phyloP scores from a whole-genome alignment of 768 basidiomycete species.

The Polyporus arcularius region DNA sequence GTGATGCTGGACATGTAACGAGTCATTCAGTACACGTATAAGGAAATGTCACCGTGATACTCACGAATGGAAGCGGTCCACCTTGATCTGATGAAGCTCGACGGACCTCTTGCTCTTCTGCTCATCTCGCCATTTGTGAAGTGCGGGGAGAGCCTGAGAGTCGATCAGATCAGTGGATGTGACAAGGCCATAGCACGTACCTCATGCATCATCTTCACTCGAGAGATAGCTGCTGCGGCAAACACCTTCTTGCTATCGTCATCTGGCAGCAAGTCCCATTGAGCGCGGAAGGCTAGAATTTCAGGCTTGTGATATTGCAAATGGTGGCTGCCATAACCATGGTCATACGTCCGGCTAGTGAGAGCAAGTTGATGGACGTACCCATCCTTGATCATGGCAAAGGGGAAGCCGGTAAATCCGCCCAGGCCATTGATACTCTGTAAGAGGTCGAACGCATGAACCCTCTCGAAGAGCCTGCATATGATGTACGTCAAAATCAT shows the following conservation, averaged over 20 bases:
- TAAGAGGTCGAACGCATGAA: no score
- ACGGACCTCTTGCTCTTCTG: neutral
- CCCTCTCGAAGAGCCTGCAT: no score
- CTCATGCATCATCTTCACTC: neutral
- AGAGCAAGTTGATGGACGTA: no score
- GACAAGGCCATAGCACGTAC: neutral
- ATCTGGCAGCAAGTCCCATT: neutral
- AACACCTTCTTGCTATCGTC: neutral
- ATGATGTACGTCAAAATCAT: no score
- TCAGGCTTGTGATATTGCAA: neutral
- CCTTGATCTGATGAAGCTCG: slow-evolving; percentile 1
- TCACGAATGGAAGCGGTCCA: slow-evolving; percentile 3
- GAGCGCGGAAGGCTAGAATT: neutral
- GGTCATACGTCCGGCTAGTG: neutral
- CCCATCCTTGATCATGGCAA: no score
- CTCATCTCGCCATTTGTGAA: neutral
- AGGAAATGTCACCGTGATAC: neutral
- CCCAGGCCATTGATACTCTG: no score
- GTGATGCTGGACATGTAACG: slow-evolving; percentile 1
- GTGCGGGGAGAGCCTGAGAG: neutral
- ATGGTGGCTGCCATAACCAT: neutral
- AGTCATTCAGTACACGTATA: neutral
- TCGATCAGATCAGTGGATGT: neutral
- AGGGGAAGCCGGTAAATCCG: no score
- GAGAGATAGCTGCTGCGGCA: neutral